phyloP scores from a whole-genome alignment of 2,329 filamentous ascomycete species.

The Zymoseptoria passerinii region DNA sequence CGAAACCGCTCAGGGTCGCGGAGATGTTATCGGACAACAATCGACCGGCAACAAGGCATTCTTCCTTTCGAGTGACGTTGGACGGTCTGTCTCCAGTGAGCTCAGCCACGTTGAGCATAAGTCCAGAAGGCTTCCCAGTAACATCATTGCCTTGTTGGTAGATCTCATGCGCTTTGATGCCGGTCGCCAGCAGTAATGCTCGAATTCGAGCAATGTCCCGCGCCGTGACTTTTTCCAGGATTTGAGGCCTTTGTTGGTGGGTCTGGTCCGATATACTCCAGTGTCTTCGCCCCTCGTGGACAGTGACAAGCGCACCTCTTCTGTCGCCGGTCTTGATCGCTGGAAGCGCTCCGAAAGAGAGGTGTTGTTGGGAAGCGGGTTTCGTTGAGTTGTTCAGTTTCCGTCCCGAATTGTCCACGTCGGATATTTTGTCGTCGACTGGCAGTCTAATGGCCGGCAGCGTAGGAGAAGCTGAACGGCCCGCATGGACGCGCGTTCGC shows the following conservation, averaged over 20 bases:
- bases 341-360: constrained; percentile 11
- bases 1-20: constrained; percentile 32
- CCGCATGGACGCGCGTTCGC: constrained; percentile 30
- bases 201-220: constrained; percentile 74
- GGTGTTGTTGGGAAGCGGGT: constrained; percentile 28
- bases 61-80: constrained; percentile 42
- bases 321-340: neutral
- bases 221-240: constrained; percentile 45
- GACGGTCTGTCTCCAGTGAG: constrained; percentile 36
- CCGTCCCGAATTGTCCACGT: constrained; percentile 9
- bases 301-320: neutral
- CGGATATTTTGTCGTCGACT: constrained; percentile 28
- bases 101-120: constrained; percentile 31
- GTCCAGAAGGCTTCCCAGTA: constrained; percentile 26
- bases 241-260: constrained; percentile 27
- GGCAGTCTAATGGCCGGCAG: constrained; percentile 45
- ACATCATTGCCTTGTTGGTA: constrained; percentile 52
- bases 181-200: constrained; percentile 69
- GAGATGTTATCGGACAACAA: constrained; percentile 43
- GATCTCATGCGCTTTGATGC: constrained; percentile 84
- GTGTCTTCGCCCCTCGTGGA: constrained; percentile 33
- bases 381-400: constrained; percentile 22
- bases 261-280: constrained; percentile 51
- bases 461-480: constrained; percentile 34
- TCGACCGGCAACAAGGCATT: constrained; percentile 47